Percentiles rank a stretch among this genome's conserved stretches.
Evolutionary conservation across 352 stramenopile species (phyloP).

Genomic region (Phytophthora cryptogea): DNA sequence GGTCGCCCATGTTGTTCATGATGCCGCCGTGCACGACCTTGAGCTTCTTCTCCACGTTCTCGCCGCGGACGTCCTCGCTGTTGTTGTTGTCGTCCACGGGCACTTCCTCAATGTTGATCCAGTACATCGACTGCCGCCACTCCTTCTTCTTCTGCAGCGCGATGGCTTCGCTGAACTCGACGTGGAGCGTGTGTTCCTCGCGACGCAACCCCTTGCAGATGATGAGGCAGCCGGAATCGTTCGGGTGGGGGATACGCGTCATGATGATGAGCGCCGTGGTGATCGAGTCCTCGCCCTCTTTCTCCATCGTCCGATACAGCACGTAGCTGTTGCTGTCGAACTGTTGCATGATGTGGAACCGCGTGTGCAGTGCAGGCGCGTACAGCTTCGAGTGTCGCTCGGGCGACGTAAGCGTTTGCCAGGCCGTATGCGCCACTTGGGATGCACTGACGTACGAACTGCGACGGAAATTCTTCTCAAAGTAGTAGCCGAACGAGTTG

Average conservation of each 20-base stretch:
- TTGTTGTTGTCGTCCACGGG: slow-evolving; percentile 20
- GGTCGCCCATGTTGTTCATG: slow-evolving; percentile 67
- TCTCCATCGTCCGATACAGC: slow-evolving; percentile 61
- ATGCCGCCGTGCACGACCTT: slow-evolving; percentile 56
- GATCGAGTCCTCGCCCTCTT: slow-evolving; percentile 61
- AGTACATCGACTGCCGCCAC: slow-evolving; percentile 65
- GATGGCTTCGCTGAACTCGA: slow-evolving; percentile 50
- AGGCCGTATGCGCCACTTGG: slow-evolving; percentile 40
- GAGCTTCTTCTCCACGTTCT: slow-evolving; percentile 28
- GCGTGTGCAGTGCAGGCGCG: slow-evolving; percentile 52
- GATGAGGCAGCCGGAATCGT: slow-evolving; percentile 45
- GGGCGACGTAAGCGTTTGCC: slow-evolving; percentile 51
- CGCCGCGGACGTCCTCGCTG: slow-evolving; percentile 10
- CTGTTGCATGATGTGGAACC: slow-evolving; percentile 62
- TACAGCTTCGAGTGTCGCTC: slow-evolving; percentile 55
- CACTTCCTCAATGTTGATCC: slow-evolving; percentile 52
- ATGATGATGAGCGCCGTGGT: slow-evolving; percentile 62
- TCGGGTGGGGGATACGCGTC: slow-evolving; percentile 49
- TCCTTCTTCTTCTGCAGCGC: slow-evolving; percentile 57
- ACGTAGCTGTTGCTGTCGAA: slow-evolving; percentile 60
- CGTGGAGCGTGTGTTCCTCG: slow-evolving; percentile 50
- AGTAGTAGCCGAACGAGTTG: slow-evolving; percentile 59
- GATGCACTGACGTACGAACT: slow-evolving; percentile 26
- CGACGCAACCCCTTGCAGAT: slow-evolving; percentile 60
- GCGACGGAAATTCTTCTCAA: slow-evolving; percentile 48